Conservation (phyloP, 805 yeast genomes). For the Nematodospora valgi region DNA sequence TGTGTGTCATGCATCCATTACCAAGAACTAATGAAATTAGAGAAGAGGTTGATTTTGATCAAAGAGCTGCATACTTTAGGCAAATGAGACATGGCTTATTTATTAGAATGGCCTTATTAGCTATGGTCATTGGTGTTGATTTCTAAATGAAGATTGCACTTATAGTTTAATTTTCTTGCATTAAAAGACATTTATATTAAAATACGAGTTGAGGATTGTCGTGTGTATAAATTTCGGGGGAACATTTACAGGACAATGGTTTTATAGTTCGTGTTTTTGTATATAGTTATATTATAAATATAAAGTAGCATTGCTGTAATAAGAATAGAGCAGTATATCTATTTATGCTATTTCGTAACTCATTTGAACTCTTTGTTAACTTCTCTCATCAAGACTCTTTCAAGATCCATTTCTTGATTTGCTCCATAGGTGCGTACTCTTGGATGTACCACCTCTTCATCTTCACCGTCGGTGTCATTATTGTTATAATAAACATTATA, state of each 20-base stretch:
- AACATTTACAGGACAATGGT: too few species aligned
- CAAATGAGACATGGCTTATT: slow-evolving; percentile 98
- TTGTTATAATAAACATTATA: slow-evolving; percentile 3
- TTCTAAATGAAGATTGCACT: slow-evolving; percentile 35
- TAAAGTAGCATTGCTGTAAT: too few species aligned
- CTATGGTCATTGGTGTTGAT: slow-evolving; percentile 97
- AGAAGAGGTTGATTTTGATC: slow-evolving; percentile 98
- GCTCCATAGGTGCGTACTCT: slow-evolving; percentile 49
- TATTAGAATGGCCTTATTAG: slow-evolving; percentile 97
- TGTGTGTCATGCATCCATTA: slow-evolving; percentile 98
- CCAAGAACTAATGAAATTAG: slow-evolving; percentile 96
- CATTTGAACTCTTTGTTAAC: too few species aligned
- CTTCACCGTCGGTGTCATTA: slow-evolving; percentile 5
- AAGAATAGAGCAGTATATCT: too few species aligned
- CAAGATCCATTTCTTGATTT: too few species aligned
- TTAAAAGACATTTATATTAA: too few species aligned
- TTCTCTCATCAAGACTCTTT: too few species aligned
- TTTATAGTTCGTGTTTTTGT: too few species aligned
- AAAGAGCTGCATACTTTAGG: slow-evolving; percentile 99
- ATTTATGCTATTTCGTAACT: too few species aligned
- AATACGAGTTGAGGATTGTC: background rate
- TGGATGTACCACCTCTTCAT: slow-evolving; percentile 47
- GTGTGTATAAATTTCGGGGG: too few species aligned
- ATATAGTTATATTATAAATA: too few species aligned
- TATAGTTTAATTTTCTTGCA: background rate